Base-by-base conservation (phyloP, 257 asterid species). In the Salvia miltiorrhiza region DNA sequence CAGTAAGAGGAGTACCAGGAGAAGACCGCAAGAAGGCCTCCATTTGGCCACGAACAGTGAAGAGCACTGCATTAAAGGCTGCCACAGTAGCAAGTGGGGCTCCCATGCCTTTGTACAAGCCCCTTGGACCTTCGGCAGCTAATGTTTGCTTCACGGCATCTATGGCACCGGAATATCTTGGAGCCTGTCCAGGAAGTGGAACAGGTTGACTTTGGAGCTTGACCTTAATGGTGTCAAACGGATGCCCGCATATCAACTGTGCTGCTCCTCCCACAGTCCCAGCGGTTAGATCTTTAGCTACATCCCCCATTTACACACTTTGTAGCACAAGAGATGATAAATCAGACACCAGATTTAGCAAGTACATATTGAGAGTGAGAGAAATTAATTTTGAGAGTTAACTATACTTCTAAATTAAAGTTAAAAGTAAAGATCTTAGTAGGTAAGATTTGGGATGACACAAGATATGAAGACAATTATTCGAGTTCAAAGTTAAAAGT, bases 51-150 rank as follows among this genome's bases (percentile, higher is more conserved):
- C 96, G 81, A 26, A 91, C 96, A 0, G 95, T 63, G 82, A 88
- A 91, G 11, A 88, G 96, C 73, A 91, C 66, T 0, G 97, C 97
- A 53, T 91, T 91, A 70, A 91, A 86, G 72, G 96, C 96, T 2
- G 97, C 96, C 35, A 91, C 96, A 0, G 97, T 91, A 33, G 97
- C 97, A 35, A 91, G 90, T 48, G 97, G 97, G 95, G 99, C 99
- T 5, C 97, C 99, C 99, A 93, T 93, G 47, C 97, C 99, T 79
- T 90, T 90, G 83, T 85, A 93, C 80, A 93, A 77, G 13, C 99
- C 99, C 75, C 85, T 71, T 7, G 97, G 88, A 41, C 99, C 97
- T 85, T 93, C 99, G 19, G 96, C 93, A 40, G 97, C 88, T 52
- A 93, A 0, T 55, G 99, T 93, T 83, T 90, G 93, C 72, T 79